Base-by-base conservation (phyloP, 1,284 basidiomycete genomes). In the Xerocomus amazonicus region DNA sequence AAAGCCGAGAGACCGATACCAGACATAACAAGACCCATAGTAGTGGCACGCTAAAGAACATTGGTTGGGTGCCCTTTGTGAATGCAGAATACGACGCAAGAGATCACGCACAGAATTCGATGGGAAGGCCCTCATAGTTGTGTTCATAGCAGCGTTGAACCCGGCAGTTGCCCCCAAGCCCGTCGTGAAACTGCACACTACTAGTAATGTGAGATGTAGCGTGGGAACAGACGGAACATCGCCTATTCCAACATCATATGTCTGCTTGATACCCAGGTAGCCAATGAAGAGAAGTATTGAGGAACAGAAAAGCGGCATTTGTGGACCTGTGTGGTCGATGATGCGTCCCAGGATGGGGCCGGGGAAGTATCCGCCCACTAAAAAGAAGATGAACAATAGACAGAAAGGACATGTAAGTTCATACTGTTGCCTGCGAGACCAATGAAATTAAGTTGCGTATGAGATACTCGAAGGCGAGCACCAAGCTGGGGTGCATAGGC, bases 1-100 rank as follows among this genome's bases (percentile, higher is more conserved):
- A 92, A 91, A 0, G 90, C 90, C 9, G 87, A 90, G 5, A 92
- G 75, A 0, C 90, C 90, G 52, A 90, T 91, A n/a, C 87, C 90
- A 0, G 87, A 87, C 14, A 90, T 70, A 27, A 92, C 89, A 14
- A 88, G 63, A 3, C 84, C 84, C 2, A 85, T 88, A 1, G 84
- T 80, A 0, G 83, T 80, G 2, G 84, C 89, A 34, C 89, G 75
- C 83, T 83, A 47, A 12, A 43, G 16, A 43, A 41, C 39, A 29
- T 10, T 9, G 10, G 31, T 8, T 7, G 8, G 7, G 3, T 8
- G 9, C 19, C 19, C 2, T 23, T 4, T 23, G 42, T 14, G 17
- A 36, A 43, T 5, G 12, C 29, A 36, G 16, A 41, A 12, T n/a
- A 23, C n/a, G 14, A 12, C 29, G 4, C 27, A 26, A 43, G 16